Conservation (phyloP, 1,139 yeast species). For the Ogataea hybrid region DNA sequence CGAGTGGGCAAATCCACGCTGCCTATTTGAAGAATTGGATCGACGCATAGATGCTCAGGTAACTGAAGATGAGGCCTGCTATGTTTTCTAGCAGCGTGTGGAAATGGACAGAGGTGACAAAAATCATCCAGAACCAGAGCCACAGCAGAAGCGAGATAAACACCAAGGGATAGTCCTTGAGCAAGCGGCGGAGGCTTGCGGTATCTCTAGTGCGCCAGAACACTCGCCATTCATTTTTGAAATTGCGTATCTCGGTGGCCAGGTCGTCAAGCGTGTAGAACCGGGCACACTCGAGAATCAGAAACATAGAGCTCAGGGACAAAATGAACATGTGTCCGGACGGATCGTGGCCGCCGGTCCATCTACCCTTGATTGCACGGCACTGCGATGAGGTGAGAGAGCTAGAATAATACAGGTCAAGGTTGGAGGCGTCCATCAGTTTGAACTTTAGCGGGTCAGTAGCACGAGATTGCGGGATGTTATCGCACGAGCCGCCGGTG, state of each 20-base stretch:
- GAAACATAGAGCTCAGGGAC: conserved; percentile 65
- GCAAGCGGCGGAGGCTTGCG: conserved; percentile 12
- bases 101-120: conserved; percentile 82
- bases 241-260: conserved; percentile 16
- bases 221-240: conserved; percentile 4
- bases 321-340: conserved; percentile 89
- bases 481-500: conserved; percentile 82
- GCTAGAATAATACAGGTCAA: conserved; percentile 18
- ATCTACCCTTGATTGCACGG: conserved; percentile 59
- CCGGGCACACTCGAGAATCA: conserved; percentile 60
- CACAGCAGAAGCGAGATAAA: conserved; percentile 43
- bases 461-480: conserved; percentile 20
- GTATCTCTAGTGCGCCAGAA: conserved; percentile 6
- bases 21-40: conserved; percentile 12
- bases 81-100: conserved; percentile 77
- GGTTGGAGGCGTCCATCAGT: conserved; percentile 12
- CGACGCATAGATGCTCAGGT: conserved; percentile 38
- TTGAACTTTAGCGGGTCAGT: conserved; percentile 4
- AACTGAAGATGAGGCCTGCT: conserved; percentile 64
- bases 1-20: conserved; percentile 40
- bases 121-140: conserved; percentile 85
- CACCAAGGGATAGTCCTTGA: conserved; percentile 42
- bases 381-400: conserved; percentile 41
- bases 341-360: conserved; percentile 97
- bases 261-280: conserved; percentile 17